Percentiles rank a stretch among this genome's conserved stretches.
Conservation (phyloP, 2,329 filamentous ascomycete genomes). For the Sporothrix pallida region DNA sequence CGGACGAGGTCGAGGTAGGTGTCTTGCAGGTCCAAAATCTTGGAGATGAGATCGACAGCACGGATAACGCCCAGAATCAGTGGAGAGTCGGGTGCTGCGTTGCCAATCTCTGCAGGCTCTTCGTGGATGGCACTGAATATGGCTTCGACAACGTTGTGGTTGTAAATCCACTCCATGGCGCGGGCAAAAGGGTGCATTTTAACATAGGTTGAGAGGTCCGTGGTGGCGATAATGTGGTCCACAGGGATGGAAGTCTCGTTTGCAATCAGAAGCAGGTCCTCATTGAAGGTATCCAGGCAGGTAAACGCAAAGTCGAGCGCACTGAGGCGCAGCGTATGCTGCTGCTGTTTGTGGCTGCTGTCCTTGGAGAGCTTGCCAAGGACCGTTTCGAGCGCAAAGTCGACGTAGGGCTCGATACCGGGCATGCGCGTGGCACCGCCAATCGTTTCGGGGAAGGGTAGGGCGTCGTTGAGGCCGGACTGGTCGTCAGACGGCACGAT, state of each 20-base stretch:
- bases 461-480: slow-evolving; percentile 69
- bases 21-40: slow-evolving; percentile 83
- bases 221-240: slow-evolving; percentile 74
- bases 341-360: slow-evolving; percentile 64
- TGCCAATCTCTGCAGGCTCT: slow-evolving; percentile 72
- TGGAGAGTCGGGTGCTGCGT: slow-evolving; percentile 76
- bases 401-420: slow-evolving; percentile 90
- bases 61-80: slow-evolving; percentile 78
- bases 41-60: slow-evolving; percentile 82
- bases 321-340: slow-evolving; percentile 74
- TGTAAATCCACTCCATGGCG: slow-evolving; percentile 98
- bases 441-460: slow-evolving; percentile 87
- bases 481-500: slow-evolving; percentile 68
- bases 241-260: slow-evolving; percentile 78
- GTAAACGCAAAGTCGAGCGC: slow-evolving; percentile 83
- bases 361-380: slow-evolving; percentile 66
- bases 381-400: slow-evolving; percentile 83
- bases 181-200: slow-evolving; percentile 89
- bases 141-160: slow-evolving; percentile 81
- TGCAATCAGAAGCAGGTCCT: slow-evolving; percentile 84
- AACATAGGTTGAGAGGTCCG: slow-evolving; percentile 79
- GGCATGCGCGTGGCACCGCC: slow-evolving; percentile 76
- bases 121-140: slow-evolving; percentile 82
- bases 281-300: slow-evolving; percentile 88
- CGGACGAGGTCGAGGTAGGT: slow-evolving; percentile 91